Conservation (phyloP, 768 basidiomycete species). For the Lyophyllum decastes region DNA sequence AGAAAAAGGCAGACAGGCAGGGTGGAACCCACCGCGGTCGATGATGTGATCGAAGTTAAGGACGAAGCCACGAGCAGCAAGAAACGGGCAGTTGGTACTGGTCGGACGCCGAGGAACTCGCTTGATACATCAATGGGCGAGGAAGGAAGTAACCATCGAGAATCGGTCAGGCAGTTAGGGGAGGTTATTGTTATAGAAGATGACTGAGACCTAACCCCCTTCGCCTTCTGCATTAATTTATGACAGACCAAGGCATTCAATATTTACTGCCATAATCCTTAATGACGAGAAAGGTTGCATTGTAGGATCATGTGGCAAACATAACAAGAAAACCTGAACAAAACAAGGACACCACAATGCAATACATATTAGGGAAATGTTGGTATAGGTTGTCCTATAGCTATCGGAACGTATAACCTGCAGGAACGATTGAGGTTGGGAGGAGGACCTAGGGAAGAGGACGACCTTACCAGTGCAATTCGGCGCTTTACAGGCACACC, state of each 20-base stretch:
- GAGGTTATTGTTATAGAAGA: constrained; percentile 49
- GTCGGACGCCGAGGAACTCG: constrained; percentile 17
- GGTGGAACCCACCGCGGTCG: constrained; percentile 31
- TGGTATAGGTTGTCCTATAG: constrained; percentile 3
- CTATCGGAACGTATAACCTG: constrained; percentile 22
- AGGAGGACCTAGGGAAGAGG: background rate
- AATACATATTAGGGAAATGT: background rate
- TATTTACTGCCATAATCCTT: too few species aligned
- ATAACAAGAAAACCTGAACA: background rate
- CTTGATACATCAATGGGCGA: constrained; percentile 9
- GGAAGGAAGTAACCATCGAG: constrained; percentile 16
- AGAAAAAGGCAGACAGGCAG: constrained; percentile 30
- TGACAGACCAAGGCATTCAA: too few species aligned
- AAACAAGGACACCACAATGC: background rate
- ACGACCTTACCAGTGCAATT: constrained; percentile 47
- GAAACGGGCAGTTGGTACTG: constrained; percentile 21
- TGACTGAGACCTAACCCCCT: constrained; percentile 5
- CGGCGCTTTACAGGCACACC: constrained; percentile 51
- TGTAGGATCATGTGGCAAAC: background rate
- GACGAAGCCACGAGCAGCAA: constrained; percentile 13
- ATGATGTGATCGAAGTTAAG: constrained; percentile 21
- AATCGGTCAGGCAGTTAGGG: constrained; percentile 21
- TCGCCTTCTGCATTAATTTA: background rate
- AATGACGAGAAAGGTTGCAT: background rate
- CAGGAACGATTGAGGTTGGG: background rate